Conservation (phyloP, 148 eudicot genomes). For the Rhododendron vialii region DNA sequence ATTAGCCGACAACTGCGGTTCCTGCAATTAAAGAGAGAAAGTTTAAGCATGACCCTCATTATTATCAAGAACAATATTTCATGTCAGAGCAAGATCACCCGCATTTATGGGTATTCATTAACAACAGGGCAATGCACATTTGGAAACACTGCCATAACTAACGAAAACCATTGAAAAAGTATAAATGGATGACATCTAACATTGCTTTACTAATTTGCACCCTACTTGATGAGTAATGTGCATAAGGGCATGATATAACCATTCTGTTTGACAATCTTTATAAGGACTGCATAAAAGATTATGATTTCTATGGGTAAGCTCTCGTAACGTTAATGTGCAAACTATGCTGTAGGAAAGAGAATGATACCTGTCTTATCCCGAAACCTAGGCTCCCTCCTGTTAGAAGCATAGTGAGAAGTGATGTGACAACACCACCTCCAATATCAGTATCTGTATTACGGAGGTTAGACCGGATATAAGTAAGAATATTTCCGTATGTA, state of each 20-base stretch:
- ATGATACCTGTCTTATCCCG: constrained; percentile 43
- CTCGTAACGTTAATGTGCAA: not conserved
- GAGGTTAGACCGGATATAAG: constrained; percentile 44
- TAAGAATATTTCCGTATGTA: constrained; percentile 48
- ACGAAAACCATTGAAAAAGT: not conserved
- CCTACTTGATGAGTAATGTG: not conserved
- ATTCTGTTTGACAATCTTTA: not conserved
- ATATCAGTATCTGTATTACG: constrained; percentile 21
- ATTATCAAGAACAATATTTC: not conserved
- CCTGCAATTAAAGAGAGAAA: constrained; percentile 27
- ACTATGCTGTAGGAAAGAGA: not conserved
- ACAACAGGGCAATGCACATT: not conserved
- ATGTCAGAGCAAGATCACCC: not conserved
- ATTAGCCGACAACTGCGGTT: constrained; percentile 44
- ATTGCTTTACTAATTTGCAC: not conserved
- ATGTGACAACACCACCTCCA: constrained; percentile 35
- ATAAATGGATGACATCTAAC: not conserved
- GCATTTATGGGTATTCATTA: not conserved
- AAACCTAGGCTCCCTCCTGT: constrained; percentile 41
- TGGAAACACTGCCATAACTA: not conserved
- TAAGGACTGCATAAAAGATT: not conserved
- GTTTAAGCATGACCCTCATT: not conserved
- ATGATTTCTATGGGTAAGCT: not conserved
- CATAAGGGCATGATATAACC: not conserved
- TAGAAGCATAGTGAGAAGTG: constrained; percentile 52